Conservation (phyloP, 768 basidiomycete genomes). For the Macrolepiota dolichaula region DNA sequence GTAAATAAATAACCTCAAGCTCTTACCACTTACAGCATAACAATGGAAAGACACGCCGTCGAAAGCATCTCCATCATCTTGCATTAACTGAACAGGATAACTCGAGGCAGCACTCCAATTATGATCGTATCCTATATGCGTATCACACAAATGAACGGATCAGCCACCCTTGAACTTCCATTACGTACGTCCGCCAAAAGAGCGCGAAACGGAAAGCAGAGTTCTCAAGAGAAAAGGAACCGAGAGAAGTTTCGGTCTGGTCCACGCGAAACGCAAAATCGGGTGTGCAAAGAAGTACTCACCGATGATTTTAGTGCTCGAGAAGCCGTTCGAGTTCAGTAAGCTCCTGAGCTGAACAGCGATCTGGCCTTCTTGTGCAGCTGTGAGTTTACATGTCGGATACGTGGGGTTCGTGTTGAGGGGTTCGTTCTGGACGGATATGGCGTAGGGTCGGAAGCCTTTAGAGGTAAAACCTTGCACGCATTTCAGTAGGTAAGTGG, state of each 20-base stretch:
- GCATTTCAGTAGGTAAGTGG: conserved; percentile 63
- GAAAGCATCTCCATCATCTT: conserved; percentile 50
- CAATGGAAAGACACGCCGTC: conserved; percentile 71
- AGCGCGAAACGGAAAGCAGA: neutral
- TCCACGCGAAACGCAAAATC: neutral
- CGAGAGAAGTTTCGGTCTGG: neutral
- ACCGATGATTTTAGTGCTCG: conserved; percentile 56
- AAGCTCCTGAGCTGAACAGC: conserved; percentile 49
- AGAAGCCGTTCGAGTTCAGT: conserved; percentile 58
- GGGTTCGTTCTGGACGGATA: conserved; percentile 55
- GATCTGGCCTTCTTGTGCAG: conserved; percentile 50
- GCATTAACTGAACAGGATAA: conserved; percentile 62
- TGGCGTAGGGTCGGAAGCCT: conserved; percentile 57
- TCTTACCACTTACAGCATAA: conserved; percentile 34
- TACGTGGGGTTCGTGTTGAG: conserved; percentile 56
- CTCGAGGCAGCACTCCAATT: conserved; percentile 62
- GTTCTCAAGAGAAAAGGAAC: neutral
- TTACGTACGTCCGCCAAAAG: conserved; percentile 5
- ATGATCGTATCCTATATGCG: conserved; percentile 41
- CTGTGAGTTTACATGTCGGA: conserved; percentile 51
- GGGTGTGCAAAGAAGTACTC: conserved; percentile 2
- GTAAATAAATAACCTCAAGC: neutral
- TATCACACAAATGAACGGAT: conserved; percentile 1
- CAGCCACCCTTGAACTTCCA: neutral
- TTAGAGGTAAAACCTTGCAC: conserved; percentile 59